Percentiles rank a stretch among this genome's conserved stretches.
Conservation (phyloP, 2,329 filamentous ascomycete genomes). For the Fusarium sp. region DNA sequence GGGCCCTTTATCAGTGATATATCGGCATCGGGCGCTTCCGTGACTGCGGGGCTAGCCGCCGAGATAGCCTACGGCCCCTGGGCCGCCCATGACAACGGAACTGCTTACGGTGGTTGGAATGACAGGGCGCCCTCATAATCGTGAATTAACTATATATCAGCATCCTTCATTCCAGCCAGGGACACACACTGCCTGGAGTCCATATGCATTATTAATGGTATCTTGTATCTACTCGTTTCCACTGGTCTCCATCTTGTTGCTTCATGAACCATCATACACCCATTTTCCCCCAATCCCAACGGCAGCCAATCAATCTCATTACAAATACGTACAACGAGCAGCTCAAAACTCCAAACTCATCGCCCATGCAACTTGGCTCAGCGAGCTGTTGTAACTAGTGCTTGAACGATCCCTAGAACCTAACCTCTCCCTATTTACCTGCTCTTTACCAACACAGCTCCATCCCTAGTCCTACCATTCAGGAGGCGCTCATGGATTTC, state of each 20-base stretch:
- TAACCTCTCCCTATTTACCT: slow-evolving; percentile 24
- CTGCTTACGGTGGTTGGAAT: slow-evolving; percentile 19
- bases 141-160: neutral
- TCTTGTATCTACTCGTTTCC: slow-evolving; percentile 40
- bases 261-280: slow-evolving; percentile 45
- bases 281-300: slow-evolving; percentile 10
- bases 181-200: neutral
- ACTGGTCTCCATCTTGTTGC: slow-evolving; percentile 37
- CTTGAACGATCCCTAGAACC: slow-evolving; percentile 35
- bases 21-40: slow-evolving; percentile 47
- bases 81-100: slow-evolving; percentile 7
- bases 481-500: slow-evolving; percentile 5
- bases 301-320: slow-evolving; percentile 41
- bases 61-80: slow-evolving; percentile 22
- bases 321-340: slow-evolving; percentile 40
- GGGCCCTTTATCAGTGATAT: slow-evolving; percentile 39
- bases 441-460: slow-evolving; percentile 15
- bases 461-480: neutral
- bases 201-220: slow-evolving; percentile 42
- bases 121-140: neutral
- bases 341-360: slow-evolving; percentile 46
- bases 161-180: neutral
- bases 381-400: slow-evolving; percentile 36
- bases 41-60: slow-evolving; percentile 44
- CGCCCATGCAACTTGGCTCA: slow-evolving; percentile 42